Percentiles rank a stretch among this genome's conserved stretches.
These are phyloP conservation scores for Moricandia arvensis DNA, from an alignment of 345 rosid species.

Conservation along the genomic window DNA sequence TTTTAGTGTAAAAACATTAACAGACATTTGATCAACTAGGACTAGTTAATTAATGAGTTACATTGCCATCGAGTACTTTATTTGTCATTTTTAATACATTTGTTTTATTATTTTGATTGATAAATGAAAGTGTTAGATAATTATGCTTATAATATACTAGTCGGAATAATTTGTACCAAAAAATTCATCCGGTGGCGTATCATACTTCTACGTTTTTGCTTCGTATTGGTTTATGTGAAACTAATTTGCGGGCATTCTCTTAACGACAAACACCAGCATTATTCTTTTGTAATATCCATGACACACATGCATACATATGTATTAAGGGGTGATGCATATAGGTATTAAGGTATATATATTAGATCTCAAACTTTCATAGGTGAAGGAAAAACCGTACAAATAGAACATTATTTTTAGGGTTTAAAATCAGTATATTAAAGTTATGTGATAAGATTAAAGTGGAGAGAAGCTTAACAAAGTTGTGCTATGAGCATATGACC, in stretches of 20 bases:
- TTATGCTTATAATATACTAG: neutral
- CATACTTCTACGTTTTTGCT: neutral
- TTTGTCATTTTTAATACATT: too few species aligned
- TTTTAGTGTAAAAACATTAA: too few species aligned
- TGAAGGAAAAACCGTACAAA: constrained; percentile 5
- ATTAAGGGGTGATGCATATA: constrained; percentile 7
- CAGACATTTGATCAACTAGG: too few species aligned
- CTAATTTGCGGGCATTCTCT: neutral
- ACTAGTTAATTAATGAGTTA: too few species aligned
- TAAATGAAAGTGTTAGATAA: too few species aligned
- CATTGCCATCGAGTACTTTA: too few species aligned
- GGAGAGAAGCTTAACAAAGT: neutral
- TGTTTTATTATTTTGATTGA: too few species aligned
- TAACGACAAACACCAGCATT: constrained; percentile 17
- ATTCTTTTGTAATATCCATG: constrained; percentile 12
- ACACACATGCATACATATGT: constrained; percentile 8
- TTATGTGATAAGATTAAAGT: neutral
- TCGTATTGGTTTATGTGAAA: neutral
- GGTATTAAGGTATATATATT: neutral
- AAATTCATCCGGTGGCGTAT: neutral
- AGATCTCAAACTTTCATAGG: constrained; percentile 14
- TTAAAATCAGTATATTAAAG: neutral
- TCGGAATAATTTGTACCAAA: neutral
- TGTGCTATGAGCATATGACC: neutral
- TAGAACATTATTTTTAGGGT: neutral